Evolutionary conservation across 2,329 filamentous ascomycete genomes (phyloP), one percentile per base, ranked within the genome.

Genomic region (Ophiostoma tasmaniense): DNA sequence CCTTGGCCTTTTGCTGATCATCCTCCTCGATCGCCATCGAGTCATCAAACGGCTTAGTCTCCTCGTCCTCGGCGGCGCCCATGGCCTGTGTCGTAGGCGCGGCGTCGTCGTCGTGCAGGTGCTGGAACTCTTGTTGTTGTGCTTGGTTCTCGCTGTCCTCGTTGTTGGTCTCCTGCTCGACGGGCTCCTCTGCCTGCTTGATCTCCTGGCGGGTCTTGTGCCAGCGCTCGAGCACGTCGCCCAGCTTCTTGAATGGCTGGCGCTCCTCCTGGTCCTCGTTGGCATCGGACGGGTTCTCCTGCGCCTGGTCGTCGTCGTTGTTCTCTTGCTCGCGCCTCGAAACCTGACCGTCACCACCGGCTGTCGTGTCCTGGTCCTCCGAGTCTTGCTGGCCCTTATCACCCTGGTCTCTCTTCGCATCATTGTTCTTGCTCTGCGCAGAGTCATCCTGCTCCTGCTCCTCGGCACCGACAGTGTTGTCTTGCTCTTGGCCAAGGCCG

Each of bases 191-290:
- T 67, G 71, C 72, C 70, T 90, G 84, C 76, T 85, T 81, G 74
- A 99, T 98, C 71, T 97, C 90, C 64, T 87, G 87, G 75, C 96
- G 91, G 75, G 93, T 91, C 70, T 91, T 87, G 78, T 98, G 93
- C 92, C 93, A 99, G 74, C 90, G 87, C 77, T 98, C 93, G 39
- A 99, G 83, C 6, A 92, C 90, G 80, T 99, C 93, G 28, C 95
- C 95, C 37, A 99, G 86, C 76, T 97, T 96, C 80, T 95, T 95
- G 83, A 97, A 97, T 0, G 93, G 91, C 73, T 95, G 87, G 64
- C 82, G 80, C 52, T 78, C 79, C 14, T 55, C 25, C 55, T 70
- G 39, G 22, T 69, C 65, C 13, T 80, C 78, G 13, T 79, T 77
- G 35, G 78, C 76, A 8, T 79, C 78, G 67, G 83, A 80, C 61